Evolutionary conservation across 2,329 filamentous ascomycete species (phyloP).

Genomic region (Colletotrichum lentis): DNA sequence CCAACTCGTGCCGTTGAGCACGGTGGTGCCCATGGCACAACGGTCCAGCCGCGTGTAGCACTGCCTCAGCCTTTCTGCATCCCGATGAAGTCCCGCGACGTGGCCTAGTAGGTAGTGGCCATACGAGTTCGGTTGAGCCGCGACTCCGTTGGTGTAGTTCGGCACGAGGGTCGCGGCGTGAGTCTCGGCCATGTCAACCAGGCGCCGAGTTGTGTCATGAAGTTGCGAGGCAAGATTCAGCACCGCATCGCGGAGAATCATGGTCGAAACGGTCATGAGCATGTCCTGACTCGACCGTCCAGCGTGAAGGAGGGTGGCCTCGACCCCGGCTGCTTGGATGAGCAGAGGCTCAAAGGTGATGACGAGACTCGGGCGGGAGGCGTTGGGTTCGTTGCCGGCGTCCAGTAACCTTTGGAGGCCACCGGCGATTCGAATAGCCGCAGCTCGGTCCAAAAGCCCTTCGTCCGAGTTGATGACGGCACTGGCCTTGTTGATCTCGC

Average conservation of each 20-base stretch:
- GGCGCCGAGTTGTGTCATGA: constrained; percentile 10
- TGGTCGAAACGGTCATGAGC: constrained; percentile 21
- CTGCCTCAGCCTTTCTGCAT: constrained; percentile 24
- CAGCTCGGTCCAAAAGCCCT: constrained; percentile 17
- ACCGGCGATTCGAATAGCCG: constrained; percentile 8
- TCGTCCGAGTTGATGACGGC: constrained; percentile 32
- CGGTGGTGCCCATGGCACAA: constrained; percentile 29
- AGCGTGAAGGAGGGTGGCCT: constrained; percentile 33
- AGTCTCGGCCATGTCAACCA: constrained; percentile 9
- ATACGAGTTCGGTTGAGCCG: constrained; percentile 31
- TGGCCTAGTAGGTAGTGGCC: constrained; percentile 30
- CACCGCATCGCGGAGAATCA: constrained; percentile 25
- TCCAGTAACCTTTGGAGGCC: constrained; percentile 24
- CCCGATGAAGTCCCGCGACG: constrained; percentile 15
- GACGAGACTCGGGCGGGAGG: constrained; percentile 26
- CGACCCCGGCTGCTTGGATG: constrained; percentile 24
- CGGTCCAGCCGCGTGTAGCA: constrained; percentile 27
- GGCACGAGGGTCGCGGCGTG: constrained; percentile 19
- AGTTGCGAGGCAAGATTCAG: constrained; percentile 26
- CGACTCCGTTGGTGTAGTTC: constrained; percentile 33
- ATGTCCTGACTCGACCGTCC: constrained; percentile 35
- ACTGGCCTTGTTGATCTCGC: constrained; percentile 34
- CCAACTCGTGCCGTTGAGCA: constrained; percentile 34
- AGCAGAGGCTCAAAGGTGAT: constrained; percentile 34
- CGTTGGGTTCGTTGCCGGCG: constrained; percentile 18